Percentiles rank a stretch among this genome's conserved stretches.
Evolutionary conservation across 805 yeast genomes (phyloP).

Genomic region (Saturnispora zaruensis): DNA sequence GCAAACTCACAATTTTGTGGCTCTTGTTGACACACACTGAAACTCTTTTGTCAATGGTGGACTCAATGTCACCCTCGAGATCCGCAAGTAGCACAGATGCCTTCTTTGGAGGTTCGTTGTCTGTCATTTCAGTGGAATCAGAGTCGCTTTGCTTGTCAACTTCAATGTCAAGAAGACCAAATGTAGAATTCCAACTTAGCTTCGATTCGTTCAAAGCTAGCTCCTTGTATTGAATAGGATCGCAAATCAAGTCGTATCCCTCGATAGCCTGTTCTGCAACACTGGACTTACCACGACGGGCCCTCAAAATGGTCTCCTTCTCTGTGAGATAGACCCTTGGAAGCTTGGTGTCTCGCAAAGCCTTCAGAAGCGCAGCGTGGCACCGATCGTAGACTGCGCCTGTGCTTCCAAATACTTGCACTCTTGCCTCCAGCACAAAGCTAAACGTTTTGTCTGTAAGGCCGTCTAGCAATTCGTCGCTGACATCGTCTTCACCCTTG

Average conservation of each 20-base stretch:
- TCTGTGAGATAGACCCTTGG: slow-evolving; percentile 69
- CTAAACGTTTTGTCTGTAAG: slow-evolving; percentile 41
- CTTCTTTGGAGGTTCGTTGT: slow-evolving; percentile 11
- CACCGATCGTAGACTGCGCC: slow-evolving; percentile 78
- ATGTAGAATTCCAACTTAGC: slow-evolving; percentile 42
- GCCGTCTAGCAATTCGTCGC: slow-evolving; percentile 17
- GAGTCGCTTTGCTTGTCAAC: slow-evolving; percentile 27
- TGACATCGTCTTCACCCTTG: slow-evolving; percentile 31
- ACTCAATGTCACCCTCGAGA: slow-evolving; percentile 81
- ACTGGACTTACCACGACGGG: slow-evolving; percentile 18
- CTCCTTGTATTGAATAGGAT: slow-evolving; percentile 31
- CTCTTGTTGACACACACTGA: slow-evolving; percentile 31
- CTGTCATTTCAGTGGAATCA: slow-evolving; percentile 26
- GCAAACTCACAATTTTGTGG: slow-evolving; percentile 34
- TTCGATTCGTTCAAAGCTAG: slow-evolving; percentile 33
- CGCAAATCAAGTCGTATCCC: slow-evolving; percentile 50
- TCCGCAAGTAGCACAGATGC: slow-evolving; percentile 52
- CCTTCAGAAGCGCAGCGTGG: slow-evolving; percentile 58
- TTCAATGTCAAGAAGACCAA: slow-evolving; percentile 47
- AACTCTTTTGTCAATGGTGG: slow-evolving; percentile 49
- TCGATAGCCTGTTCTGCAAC: slow-evolving; percentile 32
- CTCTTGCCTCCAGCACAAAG: slow-evolving; percentile 59
- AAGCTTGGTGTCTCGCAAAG: slow-evolving; percentile 48
- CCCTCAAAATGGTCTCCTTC: slow-evolving; percentile 28
- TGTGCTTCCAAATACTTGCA: slow-evolving; percentile 69